These are phyloP conservation scores for Rosa lucieae DNA, from an alignment of 306 rosid genomes.

Conservation along the genomic window DNA sequence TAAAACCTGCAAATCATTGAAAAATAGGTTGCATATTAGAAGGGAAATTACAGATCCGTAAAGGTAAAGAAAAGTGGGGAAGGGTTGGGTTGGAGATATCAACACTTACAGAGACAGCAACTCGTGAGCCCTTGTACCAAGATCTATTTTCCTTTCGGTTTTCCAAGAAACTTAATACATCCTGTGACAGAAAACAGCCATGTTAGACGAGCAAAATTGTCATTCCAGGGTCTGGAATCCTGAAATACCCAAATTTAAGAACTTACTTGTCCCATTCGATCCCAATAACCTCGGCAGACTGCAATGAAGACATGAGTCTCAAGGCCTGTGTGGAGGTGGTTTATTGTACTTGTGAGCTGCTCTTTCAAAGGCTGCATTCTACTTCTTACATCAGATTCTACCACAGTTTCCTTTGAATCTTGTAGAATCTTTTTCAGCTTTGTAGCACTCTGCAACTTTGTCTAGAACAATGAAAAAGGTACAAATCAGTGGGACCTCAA, in stretches of 20 bases:
- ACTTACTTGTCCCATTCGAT: conserved; percentile 88
- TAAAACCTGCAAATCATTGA: conserved; percentile 49
- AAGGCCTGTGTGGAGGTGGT: conserved; percentile 64
- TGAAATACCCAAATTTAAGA: conserved; percentile 15
- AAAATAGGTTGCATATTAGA: conserved; percentile 11
- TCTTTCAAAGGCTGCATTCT: conserved; percentile 86
- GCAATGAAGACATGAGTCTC: conserved; percentile 79
- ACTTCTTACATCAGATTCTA: conserved; percentile 75
- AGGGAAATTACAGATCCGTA: neutral
- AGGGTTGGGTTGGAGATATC: neutral
- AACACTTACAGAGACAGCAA: conserved; percentile 77
- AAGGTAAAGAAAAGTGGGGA: neutral
- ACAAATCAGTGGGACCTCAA: conserved; percentile 21
- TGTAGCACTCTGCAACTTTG: conserved; percentile 80
- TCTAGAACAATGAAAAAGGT: conserved; percentile 46
- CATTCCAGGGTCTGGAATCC: neutral
- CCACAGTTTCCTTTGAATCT: conserved; percentile 83
- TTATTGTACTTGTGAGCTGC: conserved; percentile 63
- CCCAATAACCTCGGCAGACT: conserved; percentile 91
- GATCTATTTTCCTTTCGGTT: conserved; percentile 87
- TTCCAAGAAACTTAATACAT: conserved; percentile 91
- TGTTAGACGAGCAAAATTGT: conserved; percentile 6
- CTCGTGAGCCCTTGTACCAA: conserved; percentile 92
- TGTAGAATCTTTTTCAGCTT: conserved; percentile 91
- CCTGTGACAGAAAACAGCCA: conserved; percentile 47